A percentile compares a stretch with the other conserved stretches of the same genome.
Evolutionary conservation across 495 filamentous ascomycete species (phyloP).

Genomic region (Beverwykella pulmonaria): DNA sequence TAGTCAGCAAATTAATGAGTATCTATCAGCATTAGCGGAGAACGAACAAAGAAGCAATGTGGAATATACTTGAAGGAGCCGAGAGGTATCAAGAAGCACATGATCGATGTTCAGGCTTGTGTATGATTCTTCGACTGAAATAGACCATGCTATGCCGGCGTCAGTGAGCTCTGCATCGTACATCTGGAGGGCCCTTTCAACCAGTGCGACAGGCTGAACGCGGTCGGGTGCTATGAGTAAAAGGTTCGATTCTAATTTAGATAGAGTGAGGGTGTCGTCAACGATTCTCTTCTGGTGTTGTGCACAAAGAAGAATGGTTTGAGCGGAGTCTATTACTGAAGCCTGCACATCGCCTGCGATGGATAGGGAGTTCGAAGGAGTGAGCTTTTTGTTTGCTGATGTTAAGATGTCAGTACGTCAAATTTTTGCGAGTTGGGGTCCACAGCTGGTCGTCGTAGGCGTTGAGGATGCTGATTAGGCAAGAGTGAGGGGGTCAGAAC

Average conservation of each 20-base stretch:
- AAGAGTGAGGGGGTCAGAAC: not conserved
- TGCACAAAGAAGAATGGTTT: conserved; percentile 41
- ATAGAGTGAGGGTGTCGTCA: conserved; percentile 43
- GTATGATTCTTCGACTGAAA: conserved; percentile 32
- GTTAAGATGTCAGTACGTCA: too few relatives aligned
- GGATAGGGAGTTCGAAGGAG: not conserved
- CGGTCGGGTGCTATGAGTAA: conserved; percentile 33
- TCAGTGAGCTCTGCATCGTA: conserved; percentile 41
- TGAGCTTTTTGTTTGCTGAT: too few relatives aligned
- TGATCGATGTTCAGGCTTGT: conserved; percentile 29
- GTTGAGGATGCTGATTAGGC: not conserved
- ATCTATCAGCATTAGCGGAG: conserved; percentile 9
- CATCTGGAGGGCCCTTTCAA: conserved; percentile 37
- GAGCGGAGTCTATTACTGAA: conserved; percentile 33
- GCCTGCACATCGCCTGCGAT: not conserved
- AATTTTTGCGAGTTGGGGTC: too few relatives aligned
- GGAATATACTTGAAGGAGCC: conserved; percentile 33
- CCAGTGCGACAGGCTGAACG: conserved; percentile 28
- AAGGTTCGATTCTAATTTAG: conserved; percentile 43
- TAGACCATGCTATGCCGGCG: conserved; percentile 24
- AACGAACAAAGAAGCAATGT: not conserved
- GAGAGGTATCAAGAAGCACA: conserved; percentile 37
- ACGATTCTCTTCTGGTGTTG: conserved; percentile 43
- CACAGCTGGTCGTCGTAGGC: too few relatives aligned
- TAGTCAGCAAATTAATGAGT: conserved; percentile 44